Conservation (phyloP, 2,329 filamentous ascomycete genomes). For the Mollisiaceae sp. region DNA sequence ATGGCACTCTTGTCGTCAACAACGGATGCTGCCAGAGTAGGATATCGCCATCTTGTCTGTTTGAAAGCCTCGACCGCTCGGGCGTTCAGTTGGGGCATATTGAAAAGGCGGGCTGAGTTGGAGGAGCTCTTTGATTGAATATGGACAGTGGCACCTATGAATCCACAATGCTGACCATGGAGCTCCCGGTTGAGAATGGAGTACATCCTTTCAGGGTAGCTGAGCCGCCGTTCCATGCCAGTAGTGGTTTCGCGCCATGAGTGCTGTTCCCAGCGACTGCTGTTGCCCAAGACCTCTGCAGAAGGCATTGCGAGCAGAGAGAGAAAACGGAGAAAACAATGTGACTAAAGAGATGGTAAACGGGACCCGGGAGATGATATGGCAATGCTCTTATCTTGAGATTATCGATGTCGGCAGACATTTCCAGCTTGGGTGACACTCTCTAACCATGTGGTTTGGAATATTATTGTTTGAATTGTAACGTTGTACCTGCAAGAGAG, state of each 20-base stretch:
- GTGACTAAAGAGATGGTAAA: too few relatives aligned
- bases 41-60: slow-evolving; percentile 16
- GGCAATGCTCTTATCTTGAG: too few relatives aligned
- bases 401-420: too few relatives aligned
- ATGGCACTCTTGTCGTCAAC: slow-evolving; percentile 12
- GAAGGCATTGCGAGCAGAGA: not conserved
- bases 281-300: not conserved
- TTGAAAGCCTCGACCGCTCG: slow-evolving; percentile 13
- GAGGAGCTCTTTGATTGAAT: not conserved
- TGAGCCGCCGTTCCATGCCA: slow-evolving; percentile 16
- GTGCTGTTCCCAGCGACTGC: not conserved
- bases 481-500: too few relatives aligned
- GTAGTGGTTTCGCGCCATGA: slow-evolving; percentile 3
- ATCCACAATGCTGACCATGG: slow-evolving; percentile 23
- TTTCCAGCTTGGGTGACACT: too few relatives aligned
- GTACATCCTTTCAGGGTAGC: slow-evolving; percentile 22
- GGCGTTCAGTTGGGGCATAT: slow-evolving; percentile 3
- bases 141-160: slow-evolving; percentile 16
- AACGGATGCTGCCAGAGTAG: slow-evolving; percentile 15
- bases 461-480: too few relatives aligned
- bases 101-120: not conserved
- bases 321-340: not conserved
- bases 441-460: too few relatives aligned
- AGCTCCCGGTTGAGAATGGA: slow-evolving; percentile 20
- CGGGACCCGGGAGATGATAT: too few relatives aligned